Base-by-base conservation (phyloP, 345 rosid genomes). In the Viola odorata region DNA sequence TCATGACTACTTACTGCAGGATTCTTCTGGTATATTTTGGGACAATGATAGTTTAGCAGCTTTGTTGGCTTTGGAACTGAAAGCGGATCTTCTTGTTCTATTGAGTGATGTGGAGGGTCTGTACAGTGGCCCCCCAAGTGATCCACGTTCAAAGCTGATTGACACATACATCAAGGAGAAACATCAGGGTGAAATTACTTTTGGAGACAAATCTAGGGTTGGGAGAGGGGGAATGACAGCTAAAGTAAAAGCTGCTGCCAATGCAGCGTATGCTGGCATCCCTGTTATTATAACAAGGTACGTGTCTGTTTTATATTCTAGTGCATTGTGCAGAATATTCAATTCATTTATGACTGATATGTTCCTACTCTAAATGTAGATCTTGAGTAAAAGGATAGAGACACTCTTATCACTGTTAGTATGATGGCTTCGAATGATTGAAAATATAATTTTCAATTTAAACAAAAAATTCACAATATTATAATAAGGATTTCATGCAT, bases 141-240 rank as follows among this genome's bases (percentile, higher is more conserved):
- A 91, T 59, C 96, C 99, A 10, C 63, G 74, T 52, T 95, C 99
- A 68, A 86, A 82, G 86, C 77, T 95, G 68, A 95, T 95, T 58
- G 85, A 79, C 53, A 95, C 99, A 3, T 91, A 91, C 75, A 41
- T 95, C 45, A 82, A 78, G 68, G 95, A 86, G 69, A 86, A 65
- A 64, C 97, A 95, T 80, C 97, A 82, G 48, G 57, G 75, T 48
- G 99, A 79, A 80, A 88, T 95, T 61, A 95, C 97, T 41, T 91
- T 91, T 54, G 99, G 99, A 48, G 96, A 95, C 79, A 95, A 95
- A 77, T 95, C 99, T 67, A 84, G 99, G 70, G 78, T 95, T 56
- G 99, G 99, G 61, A 85, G 99, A 85, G 99, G 99, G 1, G 99
- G 99, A 61, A 95, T 91, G 99, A 88, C 92, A 17, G 96, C 99